Evolutionary conservation across 768 basidiomycete genomes (phyloP).

Genomic region (Dacryopinax primogenitus): DNA sequence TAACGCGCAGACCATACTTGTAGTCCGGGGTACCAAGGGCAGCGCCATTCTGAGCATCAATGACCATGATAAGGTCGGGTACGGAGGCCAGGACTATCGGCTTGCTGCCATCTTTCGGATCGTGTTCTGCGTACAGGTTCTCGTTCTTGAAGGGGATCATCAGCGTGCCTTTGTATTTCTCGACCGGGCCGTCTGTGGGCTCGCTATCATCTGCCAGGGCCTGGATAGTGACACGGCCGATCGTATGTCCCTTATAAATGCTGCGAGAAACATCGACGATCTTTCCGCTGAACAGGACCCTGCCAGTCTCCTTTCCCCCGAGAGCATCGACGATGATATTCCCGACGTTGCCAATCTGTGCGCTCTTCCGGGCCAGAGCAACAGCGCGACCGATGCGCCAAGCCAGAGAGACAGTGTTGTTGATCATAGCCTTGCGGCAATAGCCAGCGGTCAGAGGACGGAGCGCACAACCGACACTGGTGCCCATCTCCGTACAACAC

Average conservation of each 20-base stretch:
- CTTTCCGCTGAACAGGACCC: constrained; percentile 23
- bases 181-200: background rate
- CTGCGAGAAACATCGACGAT: constrained; percentile 21
- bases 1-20: constrained; percentile 21
- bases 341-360: constrained; percentile 6
- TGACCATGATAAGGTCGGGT: constrained; percentile 23
- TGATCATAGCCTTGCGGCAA: constrained; percentile 18
- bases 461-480: constrained; percentile 19
- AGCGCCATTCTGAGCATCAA: constrained; percentile 21
- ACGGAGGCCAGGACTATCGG: constrained; percentile 21
- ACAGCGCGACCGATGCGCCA: constrained; percentile 25
- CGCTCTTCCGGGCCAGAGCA: background rate
- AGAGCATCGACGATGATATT: constrained; percentile 12
- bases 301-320: constrained; percentile 11
- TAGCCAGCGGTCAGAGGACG: constrained; percentile 19
- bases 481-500: constrained; percentile 23
- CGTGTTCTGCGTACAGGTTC: constrained; percentile 11
- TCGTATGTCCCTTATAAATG: constrained; percentile 27
- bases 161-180: constrained; percentile 7
- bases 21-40: constrained; percentile 24
- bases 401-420: constrained; percentile 22
- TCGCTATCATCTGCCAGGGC: background rate
- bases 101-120: background rate
- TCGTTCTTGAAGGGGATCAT: constrained; percentile 15
- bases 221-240: constrained; percentile 13